Conservation (phyloP, 805 yeast genomes). For the Cyberlindnera veronae region DNA sequence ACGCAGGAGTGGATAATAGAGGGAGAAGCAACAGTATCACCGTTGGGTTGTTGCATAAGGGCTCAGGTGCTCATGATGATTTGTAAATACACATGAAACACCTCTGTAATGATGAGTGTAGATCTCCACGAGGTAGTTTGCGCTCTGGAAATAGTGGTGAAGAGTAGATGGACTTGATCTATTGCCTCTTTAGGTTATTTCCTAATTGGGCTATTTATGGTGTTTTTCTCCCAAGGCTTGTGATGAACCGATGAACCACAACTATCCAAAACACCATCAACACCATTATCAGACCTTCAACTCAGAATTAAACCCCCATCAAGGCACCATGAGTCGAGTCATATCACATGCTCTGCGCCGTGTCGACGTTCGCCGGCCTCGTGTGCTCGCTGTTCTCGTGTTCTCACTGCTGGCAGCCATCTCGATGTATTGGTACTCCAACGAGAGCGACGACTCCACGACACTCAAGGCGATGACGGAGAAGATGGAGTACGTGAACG, state of each 20-base stretch:
- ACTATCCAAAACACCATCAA: not conserved
- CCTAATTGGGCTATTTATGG: not conserved
- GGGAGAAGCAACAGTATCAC: conserved; percentile 26
- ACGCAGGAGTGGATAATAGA: conserved; percentile 5
- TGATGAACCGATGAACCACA: not conserved
- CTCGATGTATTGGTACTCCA: conserved; percentile 3
- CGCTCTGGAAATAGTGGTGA: not conserved
- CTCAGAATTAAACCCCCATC: no score
- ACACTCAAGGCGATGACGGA: conserved; percentile 13
- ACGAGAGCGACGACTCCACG: conserved; percentile 9
- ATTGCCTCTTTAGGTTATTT: no score
- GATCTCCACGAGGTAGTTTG: not conserved
- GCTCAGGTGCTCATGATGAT: not conserved
- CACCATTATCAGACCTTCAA: not conserved
- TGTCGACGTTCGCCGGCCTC: conserved; percentile 8
- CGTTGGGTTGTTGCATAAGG: conserved; percentile 14
- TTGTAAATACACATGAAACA: not conserved
- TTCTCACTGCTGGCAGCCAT: not conserved
- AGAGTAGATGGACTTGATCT: no score
- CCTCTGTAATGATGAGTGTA: not conserved
- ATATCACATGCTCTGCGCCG: conserved; percentile 3
- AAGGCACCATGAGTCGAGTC: not conserved
- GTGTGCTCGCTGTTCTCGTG: not conserved
- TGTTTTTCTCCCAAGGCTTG: not conserved
- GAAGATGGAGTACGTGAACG: conserved; percentile 11